Percentiles rank a stretch among this genome's conserved stretches.
Evolutionary conservation across 257 asterid genomes (phyloP).

Genomic region (Plantago major): DNA sequence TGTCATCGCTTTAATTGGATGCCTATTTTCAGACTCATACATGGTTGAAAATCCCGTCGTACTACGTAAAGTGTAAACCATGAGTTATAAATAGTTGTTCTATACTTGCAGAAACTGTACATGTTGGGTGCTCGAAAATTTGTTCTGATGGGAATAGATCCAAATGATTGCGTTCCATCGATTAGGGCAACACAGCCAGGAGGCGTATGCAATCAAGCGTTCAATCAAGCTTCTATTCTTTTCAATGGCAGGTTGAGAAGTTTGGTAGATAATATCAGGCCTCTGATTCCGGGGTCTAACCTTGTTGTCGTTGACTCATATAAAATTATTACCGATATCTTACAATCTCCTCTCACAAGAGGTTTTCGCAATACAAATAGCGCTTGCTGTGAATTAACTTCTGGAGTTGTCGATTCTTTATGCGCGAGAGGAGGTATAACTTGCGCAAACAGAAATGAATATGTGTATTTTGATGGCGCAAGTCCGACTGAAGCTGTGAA

Average conservation of each 20-base stretch:
- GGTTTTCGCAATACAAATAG: slow-evolving; percentile 41
- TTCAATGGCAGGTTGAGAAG: slow-evolving; percentile 46
- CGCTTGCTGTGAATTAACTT: slow-evolving; percentile 49
- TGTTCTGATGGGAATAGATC: slow-evolving; percentile 54
- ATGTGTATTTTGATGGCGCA: slow-evolving; percentile 62
- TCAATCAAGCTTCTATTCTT: slow-evolving; percentile 41
- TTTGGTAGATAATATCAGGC: slow-evolving; percentile 38
- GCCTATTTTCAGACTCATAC: too few species aligned
- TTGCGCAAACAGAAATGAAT: slow-evolving; percentile 37
- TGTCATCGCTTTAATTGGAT: too few species aligned
- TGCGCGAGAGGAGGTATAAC: slow-evolving; percentile 53
- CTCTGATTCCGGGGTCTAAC: slow-evolving; percentile 49
- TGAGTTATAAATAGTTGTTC: too few species aligned
- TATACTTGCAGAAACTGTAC: slow-evolving; percentile 64
- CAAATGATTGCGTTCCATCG: slow-evolving; percentile 71
- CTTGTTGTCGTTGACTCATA: slow-evolving; percentile 53
- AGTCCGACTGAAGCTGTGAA: slow-evolving; percentile 78
- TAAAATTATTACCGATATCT: slow-evolving; percentile 48
- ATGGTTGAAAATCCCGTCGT: too few species aligned
- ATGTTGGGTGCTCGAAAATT: slow-evolving; percentile 67
- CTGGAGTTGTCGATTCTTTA: slow-evolving; percentile 42
- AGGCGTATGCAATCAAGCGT: slow-evolving; percentile 29
- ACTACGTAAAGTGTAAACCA: too few species aligned
- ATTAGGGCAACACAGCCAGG: slow-evolving; percentile 20
- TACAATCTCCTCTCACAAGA: slow-evolving; percentile 33